Base-by-base conservation (phyloP, 768 basidiomycete species). In the Cystobasidiopsis lactophilus region DNA sequence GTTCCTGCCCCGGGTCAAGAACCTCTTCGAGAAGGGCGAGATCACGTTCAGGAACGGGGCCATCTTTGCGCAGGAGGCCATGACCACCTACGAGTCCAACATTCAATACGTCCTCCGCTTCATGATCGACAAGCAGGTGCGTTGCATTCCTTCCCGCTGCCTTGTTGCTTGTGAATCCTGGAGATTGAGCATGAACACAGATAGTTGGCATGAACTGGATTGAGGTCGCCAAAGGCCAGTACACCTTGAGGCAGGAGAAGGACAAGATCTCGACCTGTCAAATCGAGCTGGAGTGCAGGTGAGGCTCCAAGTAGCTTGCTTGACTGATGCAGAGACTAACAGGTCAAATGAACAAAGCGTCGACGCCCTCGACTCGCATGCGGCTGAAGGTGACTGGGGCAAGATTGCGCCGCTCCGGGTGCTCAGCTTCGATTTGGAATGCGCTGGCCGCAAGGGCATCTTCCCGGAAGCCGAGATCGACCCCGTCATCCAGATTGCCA, bases 131-230 rank as follows among this genome's bases (percentile, higher is more conserved):
- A 81, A 84, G 4, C 79, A 86, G 73, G 89, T 85, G 21, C 21
- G 65, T 57, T 3, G 1, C 31, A n/a, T 9, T 33, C 24, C 35
- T n/a, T n/a, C 11, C 23, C 35, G 3, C 3, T 1, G 4, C 5
- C 10, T 51, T 33, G 21, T 19, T 21, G 18, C 40, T 5, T 30
- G 5, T 10, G 3, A 30, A 14, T 26, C 19, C 31, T 14, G 10
- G 3, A 48, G 18, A 13, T 23, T n/a, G n/a, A n/a, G n/a, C n/a
- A n/a, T n/a, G n/a, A n/a, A n/a, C n/a, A 26, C 10, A 88, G 84
- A 78, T 98, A 29, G 79, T 89, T 46, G 93, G 93, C 9, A 96
- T 98, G 93, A 96, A 95, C 64, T 98, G 93, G 91, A 80, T 98
- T 50, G 86, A 96, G 67, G 70, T 93, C 9, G 81, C 81, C 3